Percentiles rank a stretch among this genome's conserved stretches.
phyloP scores from a whole-genome alignment of 2,329 filamentous ascomycete genomes.

The Colletotrichum sidae region DNA sequence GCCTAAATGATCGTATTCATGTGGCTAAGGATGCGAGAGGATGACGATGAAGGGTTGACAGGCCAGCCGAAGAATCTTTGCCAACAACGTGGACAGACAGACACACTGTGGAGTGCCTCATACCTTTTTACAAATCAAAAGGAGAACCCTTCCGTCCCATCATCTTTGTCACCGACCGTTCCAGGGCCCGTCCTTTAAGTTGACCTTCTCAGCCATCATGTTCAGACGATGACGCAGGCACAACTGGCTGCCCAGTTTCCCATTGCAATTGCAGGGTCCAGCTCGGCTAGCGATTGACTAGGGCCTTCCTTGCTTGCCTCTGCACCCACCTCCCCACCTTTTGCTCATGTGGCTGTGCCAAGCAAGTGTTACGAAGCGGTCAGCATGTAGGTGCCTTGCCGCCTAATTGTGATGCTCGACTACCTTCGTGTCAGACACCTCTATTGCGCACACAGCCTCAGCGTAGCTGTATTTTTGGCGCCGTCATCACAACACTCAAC shows the following conservation, averaged over 20 bases:
- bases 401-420: neutral
- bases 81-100: neutral
- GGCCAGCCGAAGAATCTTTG: neutral
- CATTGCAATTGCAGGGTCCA: conserved; percentile 28
- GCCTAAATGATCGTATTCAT: conserved; percentile 2
- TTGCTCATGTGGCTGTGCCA: conserved; percentile 24
- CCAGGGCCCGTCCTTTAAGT: conserved; percentile 31
- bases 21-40: conserved; percentile 20
- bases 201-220: conserved; percentile 21
- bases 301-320: conserved; percentile 34
- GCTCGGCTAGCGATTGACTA: conserved; percentile 14
- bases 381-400: conserved; percentile 2
- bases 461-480: neutral
- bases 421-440: neutral
- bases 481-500: neutral
- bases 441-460: conserved; percentile 13
- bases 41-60: no score
- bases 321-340: conserved; percentile 5
- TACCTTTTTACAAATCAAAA: neutral
- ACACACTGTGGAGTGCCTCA: neutral
- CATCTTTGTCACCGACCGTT: conserved; percentile 14
- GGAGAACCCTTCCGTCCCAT: conserved; percentile 17
- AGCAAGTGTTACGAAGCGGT: neutral
- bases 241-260: conserved; percentile 37
- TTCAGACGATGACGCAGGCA: conserved; percentile 39